These are phyloP conservation scores for Leccinum incarnatum DNA, from an alignment of 768 basidiomycete genomes.

Conservation along the genomic window DNA sequence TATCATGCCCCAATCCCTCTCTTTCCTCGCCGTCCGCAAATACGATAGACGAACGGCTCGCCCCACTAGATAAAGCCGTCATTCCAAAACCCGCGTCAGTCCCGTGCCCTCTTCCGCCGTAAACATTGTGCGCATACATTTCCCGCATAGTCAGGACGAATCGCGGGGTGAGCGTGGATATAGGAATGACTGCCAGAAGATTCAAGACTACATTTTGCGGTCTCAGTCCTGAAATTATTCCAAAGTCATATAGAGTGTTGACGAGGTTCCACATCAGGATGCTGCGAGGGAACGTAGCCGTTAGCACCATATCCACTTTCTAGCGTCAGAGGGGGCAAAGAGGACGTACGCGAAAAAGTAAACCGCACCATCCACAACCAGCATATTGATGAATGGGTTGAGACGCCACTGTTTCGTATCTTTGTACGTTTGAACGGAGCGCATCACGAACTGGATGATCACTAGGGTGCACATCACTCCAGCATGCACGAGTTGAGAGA, in stretches of 20 bases:
- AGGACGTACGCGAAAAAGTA: not conserved
- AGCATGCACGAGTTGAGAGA: not conserved
- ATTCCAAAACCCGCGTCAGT: not conserved
- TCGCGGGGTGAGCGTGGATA: not conserved
- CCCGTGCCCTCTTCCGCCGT: not conserved
- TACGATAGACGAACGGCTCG: no score
- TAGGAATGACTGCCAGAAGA: not conserved
- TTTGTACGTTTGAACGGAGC: not conserved
- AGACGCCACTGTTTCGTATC: not conserved
- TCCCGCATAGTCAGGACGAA: not conserved
- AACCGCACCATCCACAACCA: not conserved
- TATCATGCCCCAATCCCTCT: no score
- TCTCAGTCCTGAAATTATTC: not conserved
- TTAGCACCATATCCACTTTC: not conserved
- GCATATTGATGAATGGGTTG: not conserved
- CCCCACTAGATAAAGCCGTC: not conserved
- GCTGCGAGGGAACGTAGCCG: not conserved
- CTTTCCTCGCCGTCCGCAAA: no score
- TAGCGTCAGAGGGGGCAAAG: not conserved
- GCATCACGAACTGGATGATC: not conserved
- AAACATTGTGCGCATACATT: not conserved
- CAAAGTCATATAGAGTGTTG: not conserved
- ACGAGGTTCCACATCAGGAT: not conserved
- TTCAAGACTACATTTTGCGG: not conserved
- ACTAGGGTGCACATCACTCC: not conserved